Percentiles rank a stretch among this genome's conserved stretches.
These are phyloP conservation scores for Monosporascus sp. DNA, from an alignment of 2,329 filamentous ascomycete species.

Conservation along the genomic window DNA sequence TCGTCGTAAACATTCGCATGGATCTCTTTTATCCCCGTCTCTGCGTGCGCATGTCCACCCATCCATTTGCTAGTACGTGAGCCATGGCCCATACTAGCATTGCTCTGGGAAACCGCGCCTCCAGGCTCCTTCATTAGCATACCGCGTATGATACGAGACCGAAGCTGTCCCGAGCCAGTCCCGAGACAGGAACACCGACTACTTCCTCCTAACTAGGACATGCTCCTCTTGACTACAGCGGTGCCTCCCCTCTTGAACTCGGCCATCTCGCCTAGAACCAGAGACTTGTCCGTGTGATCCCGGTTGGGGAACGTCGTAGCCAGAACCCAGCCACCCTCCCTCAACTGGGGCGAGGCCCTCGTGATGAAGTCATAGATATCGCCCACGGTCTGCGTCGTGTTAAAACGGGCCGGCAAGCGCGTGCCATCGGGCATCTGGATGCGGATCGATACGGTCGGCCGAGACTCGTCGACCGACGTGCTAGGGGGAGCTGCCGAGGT, in stretches of 20 bases:
- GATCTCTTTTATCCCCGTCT: background rate
- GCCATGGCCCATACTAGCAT: background rate
- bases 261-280: constrained; percentile 53
- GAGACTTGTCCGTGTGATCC: constrained; percentile 64
- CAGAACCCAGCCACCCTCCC: constrained; percentile 62
- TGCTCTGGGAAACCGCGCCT: too few species aligned
- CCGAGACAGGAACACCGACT: background rate
- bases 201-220: constrained; percentile 4
- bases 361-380: constrained; percentile 74
- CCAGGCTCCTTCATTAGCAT: background rate
- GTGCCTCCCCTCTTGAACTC: constrained; percentile 65
- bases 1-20: too few species aligned
- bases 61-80: background rate
- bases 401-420: constrained; percentile 74
- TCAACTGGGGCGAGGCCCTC: constrained; percentile 54
- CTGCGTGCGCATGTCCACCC: background rate
- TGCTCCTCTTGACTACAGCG: constrained; percentile 54
- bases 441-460: constrained; percentile 65
- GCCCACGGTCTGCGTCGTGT: constrained; percentile 70
- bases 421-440: constrained; percentile 77
- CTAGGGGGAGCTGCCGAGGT: constrained; percentile 9
- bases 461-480: constrained; percentile 54
- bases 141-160: background rate
- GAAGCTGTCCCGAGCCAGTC: too few species aligned
- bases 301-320: constrained; percentile 82